These are phyloP conservation scores for Epichloe coenophiala DNA, from an alignment of 2,329 filamentous ascomycete species.

Conservation along the genomic window DNA sequence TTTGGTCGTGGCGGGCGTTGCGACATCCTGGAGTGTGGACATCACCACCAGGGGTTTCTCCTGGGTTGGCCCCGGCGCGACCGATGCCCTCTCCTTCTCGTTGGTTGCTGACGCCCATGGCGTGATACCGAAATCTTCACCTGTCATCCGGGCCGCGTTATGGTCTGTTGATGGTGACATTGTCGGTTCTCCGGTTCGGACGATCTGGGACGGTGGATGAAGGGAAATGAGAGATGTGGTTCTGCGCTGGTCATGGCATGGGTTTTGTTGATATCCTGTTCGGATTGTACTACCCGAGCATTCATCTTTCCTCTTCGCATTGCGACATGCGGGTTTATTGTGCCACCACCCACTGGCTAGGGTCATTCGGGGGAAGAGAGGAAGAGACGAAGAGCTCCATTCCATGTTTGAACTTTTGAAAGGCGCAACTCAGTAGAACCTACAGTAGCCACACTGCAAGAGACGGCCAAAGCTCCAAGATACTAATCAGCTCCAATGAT, in stretches of 20 bases:
- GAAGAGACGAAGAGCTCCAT: too few relatives aligned
- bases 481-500: too few relatives aligned
- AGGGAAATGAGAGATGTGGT: background rate
- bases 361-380: too few relatives aligned
- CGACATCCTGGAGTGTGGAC: conserved; percentile 1
- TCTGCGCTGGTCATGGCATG: background rate
- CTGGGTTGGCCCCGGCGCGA: background rate
- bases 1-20: conserved; percentile 9
- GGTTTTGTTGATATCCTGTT: too few relatives aligned
- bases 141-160: background rate
- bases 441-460: too few relatives aligned
- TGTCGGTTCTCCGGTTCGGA: background rate
- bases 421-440: too few relatives aligned
- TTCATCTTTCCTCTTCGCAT: too few relatives aligned
- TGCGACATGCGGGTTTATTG: too few relatives aligned
- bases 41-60: background rate
- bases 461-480: too few relatives aligned
- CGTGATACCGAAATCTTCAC: background rate
- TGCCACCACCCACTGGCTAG: too few relatives aligned
- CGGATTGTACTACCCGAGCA: too few relatives aligned
- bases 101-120: background rate
- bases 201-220: background rate
- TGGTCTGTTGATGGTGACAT: background rate
- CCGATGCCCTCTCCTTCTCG: background rate
- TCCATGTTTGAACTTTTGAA: too few relatives aligned